Base-by-base conservation (phyloP, 2,329 filamentous ascomycete species). In the Verticillium zaregamsianum region DNA sequence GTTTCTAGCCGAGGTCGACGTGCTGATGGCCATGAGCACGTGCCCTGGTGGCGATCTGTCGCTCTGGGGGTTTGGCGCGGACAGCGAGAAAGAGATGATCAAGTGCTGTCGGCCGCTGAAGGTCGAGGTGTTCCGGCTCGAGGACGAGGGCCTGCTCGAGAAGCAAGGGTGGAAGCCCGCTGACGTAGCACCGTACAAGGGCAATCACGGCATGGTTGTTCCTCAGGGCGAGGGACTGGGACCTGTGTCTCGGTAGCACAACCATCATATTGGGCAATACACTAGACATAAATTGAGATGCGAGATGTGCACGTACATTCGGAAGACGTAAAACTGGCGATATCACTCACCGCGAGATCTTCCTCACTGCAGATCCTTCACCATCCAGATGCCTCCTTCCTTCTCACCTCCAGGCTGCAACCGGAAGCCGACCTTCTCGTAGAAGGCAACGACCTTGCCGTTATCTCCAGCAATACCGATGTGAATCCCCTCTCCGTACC, bases 31-130 rank as follows among this genome's bases (percentile, higher is more conserved):
- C 0, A 58, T 85, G 66, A 85, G 82, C 63, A 90, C 91, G 0
- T 95, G 91, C 70, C 91, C 91, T 0, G 91, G 91, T 2, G 92
- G 92, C 0, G 92, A 95, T 71, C 76, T 95, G 57, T 92, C 89
- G 1, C 80, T 86, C n/a, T 94, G 91, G 90, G 91, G 90, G 0
- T 95, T 92, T 80, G 88, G 89, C 14, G 85, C 82, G 54, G 84
- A 83, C 56, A 88, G 85, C 73, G 85, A 86, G 65, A 83, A 87
- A 69, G 87, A 87, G 59, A 92, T 91, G 84, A 73, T 83, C 67
- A 85, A 85, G 62, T 90, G 86, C 64, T 92, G 90, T 74, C 83
- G 91, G 8, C 90, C 90, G 1, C 81, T 95, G 6, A 87, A 86
- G 57, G 89, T 94, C 0, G 86, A 93, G 67, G 87, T 95, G 0